A percentile compares a stretch with the other conserved stretches of the same genome.
Evolutionary conservation across 2,329 filamentous ascomycete species (phyloP).

Genomic region (Ambrosiella cleistominuta): DNA sequence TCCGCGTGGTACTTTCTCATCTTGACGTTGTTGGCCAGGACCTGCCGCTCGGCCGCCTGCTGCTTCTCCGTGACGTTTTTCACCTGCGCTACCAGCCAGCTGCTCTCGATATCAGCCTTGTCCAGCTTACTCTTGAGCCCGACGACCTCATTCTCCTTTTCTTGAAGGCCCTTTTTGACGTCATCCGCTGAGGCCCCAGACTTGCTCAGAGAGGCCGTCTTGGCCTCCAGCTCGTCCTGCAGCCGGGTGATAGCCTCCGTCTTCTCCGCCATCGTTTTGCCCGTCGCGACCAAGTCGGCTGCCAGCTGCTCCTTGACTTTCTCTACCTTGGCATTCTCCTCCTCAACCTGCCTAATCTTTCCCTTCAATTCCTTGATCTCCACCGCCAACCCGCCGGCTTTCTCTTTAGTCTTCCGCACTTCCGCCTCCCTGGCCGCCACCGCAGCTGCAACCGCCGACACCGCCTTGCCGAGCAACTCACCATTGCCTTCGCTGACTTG

Average conservation of each 20-base stretch:
- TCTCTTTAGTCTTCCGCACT: background rate
- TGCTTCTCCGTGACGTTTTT: background rate
- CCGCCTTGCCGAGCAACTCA: no score
- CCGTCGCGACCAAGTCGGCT: background rate
- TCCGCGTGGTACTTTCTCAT: no score
- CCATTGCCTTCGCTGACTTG: no score
- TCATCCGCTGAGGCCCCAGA: background rate
- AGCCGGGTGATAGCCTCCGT: background rate
- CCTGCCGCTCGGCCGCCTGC: background rate
- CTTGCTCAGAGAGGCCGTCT: background rate
- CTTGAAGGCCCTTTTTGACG: background rate
- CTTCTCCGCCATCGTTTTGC: background rate
- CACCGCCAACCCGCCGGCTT: background rate
- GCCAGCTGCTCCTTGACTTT: no score
- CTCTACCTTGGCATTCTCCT: no score
- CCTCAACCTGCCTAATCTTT: no score
- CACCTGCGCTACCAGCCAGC: background rate
- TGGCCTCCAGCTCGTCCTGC: background rate
- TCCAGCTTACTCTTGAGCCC: background rate
- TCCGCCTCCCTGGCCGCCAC: background rate
- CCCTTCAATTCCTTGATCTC: background rate
- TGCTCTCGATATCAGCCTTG: background rate
- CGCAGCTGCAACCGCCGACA: no score
- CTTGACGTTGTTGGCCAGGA: no score
- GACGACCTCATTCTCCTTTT: background rate